Base-by-base conservation (phyloP, 1,284 basidiomycete species). In the Ganoderma resinaceum region DNA sequence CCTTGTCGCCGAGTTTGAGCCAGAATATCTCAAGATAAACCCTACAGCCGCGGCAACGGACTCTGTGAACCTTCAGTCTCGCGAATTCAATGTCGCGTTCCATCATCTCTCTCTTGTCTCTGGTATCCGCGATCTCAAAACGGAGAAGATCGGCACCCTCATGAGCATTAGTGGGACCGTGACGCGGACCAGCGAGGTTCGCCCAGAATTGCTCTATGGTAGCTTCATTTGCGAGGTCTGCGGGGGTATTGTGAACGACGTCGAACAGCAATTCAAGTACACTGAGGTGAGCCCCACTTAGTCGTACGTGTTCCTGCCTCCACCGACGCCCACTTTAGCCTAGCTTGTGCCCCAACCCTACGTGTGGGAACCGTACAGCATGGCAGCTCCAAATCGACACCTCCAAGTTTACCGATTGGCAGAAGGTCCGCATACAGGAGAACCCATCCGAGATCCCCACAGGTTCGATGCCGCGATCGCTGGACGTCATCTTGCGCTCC, bases 251-350 rank as follows among this genome's bases (percentile, higher is more conserved):
- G 92, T 98, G n/a, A 89, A 93, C 68, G 97, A 99, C 75, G 92
- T 99, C 63, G 98, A 99, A 79, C 98, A 99, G 79, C 98, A 99
- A 79, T 99, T 99, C 88, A 99, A 98, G 80, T 99, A 99, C 80
- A 99, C 98, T 29, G 98, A 99, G 85, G 95, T 95, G 66, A 63
- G 80, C 72, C 26, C n/a, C 9, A 26, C 18, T 29, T 1, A 35
- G n/a, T 11, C n/a, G 20, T 26, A 16, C 18, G n/a, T 37, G 23
- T 12, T 35, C 55, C n/a, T 38, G 3, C 46, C 26, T 16, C 3
- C 63, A 69, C 65, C 69, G 64, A 63, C 18, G 37, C 59, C 66
- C 20, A 52, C 35, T 67, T 2, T 72, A 97, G 94, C 98, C 98
- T 14, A 91, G 91, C 70, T 86, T 99, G 67, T 99, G 98, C 80